Conservation (phyloP, 257 asterid species). For the Nicotiana undulata region DNA sequence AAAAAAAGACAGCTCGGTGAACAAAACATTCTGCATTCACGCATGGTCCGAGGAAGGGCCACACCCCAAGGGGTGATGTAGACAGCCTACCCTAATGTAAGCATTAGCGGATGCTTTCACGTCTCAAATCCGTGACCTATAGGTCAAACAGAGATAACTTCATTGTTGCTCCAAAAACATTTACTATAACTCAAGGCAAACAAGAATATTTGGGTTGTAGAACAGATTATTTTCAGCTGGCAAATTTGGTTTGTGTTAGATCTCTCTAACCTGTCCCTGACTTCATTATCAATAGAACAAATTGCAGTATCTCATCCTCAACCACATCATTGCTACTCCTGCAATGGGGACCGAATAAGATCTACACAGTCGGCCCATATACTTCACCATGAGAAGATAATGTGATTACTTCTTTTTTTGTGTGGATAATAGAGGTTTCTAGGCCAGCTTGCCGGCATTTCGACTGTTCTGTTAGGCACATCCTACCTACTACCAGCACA, state of each 20-base stretch:
- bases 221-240: neutral
- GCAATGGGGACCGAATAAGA: neutral
- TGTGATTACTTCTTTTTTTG: neutral
- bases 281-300: neutral
- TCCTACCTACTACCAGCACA: neutral
- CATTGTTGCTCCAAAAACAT: neutral
- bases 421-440: neutral
- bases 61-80: too few species aligned
- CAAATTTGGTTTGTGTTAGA: neutral
- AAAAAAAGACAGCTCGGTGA: too few species aligned
- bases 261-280: neutral
- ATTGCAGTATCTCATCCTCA: neutral
- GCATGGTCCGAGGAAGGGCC: fast-evolving
- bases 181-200: neutral
- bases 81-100: too few species aligned
- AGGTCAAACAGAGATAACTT: too few species aligned
- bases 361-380: neutral
- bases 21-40: too few species aligned
- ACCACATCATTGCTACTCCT: neutral
- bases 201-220: neutral
- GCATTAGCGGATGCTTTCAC: too few species aligned
- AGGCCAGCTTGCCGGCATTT: neutral
- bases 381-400: neutral
- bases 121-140: too few species aligned
- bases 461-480: neutral